Evolutionary conservation across 306 rosid species (phyloP), one percentile per base, ranked within the genome.

Genomic region (Glycine tomentella): DNA sequence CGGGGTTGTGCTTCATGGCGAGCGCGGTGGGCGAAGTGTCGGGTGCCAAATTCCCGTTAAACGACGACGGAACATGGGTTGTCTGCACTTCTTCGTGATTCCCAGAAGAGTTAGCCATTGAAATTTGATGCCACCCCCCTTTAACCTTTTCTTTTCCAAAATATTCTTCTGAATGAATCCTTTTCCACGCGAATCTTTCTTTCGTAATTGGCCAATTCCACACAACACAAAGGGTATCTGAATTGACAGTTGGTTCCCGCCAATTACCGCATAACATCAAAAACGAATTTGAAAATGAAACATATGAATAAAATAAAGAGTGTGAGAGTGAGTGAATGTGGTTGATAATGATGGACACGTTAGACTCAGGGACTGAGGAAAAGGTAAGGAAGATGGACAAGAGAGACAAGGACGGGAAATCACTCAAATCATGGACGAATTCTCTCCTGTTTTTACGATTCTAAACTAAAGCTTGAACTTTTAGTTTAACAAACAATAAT

Each of bases 1-100:
- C 98, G 7, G 98, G 94, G 85, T 93, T 93, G 86, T 93, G 98
- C 84, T 87, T 91, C 94, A 93, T 85, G 71, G 90, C 88, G 48
- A 68, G 50, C 69, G 81, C 87, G 31, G 89, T 69, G 58, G 74
- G 71, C 90, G 86, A 82, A 40, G 31, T 65, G 1, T 65, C 50
- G 31, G 49, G 7, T 14, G 80, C 87, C 67, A 90, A 94, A 36
- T 85, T 87, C 53, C 94, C 97, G 80, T 91, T 92, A 83, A 93
- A 87, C 7, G 97, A 86, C 56, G 95, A 87, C 3, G 93, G 85
- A 14, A 7, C 46, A 48, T 84, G 92, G 74, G 90, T 5, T 20
- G 74, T 84, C 20, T 87, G 88, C 25, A 89, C 94, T 44, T 91
- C 97, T 49, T 91, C 94, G 65, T 91, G 48, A 90, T 84, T 84